These are phyloP conservation scores for Aegilops longissima DNA, from an alignment of 176 grass and related monocot species.

Conservation along the genomic window DNA sequence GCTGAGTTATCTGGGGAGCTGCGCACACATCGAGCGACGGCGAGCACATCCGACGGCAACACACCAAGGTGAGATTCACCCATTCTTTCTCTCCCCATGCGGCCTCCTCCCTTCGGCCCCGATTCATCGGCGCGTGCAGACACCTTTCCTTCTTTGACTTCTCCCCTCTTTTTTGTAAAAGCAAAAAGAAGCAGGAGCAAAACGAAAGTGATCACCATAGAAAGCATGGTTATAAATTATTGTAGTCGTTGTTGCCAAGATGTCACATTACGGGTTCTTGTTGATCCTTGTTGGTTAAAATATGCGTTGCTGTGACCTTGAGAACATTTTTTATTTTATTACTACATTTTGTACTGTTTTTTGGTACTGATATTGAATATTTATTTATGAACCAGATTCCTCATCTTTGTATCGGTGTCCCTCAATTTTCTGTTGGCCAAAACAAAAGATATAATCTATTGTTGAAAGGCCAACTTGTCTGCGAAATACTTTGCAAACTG, in stretches of 20 bases:
- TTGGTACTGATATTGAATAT: conserved; percentile 23
- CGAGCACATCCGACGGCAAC: no score
- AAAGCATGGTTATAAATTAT: neutral
- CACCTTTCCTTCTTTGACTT: no score
- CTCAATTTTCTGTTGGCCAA: conserved; percentile 77
- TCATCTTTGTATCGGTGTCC: conserved; percentile 56
- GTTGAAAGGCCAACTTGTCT: conserved; percentile 71
- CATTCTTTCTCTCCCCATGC: no score
- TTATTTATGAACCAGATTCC: conserved; percentile 58
- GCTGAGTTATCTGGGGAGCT: no score
- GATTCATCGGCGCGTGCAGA: no score
- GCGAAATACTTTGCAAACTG: conserved; percentile 82
- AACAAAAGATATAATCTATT: conserved; percentile 66
- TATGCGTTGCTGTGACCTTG: neutral
- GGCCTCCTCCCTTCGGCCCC: no score
- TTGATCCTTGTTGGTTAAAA: neutral
- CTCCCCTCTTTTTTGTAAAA: no score
- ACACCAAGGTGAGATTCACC: no score
- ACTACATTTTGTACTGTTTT: neutral
- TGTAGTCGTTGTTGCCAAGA: neutral
- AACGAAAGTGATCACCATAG: no score
- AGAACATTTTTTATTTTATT: conserved; percentile 4
- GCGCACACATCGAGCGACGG: no score
- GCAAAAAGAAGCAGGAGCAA: no score
- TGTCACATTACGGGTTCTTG: neutral